Percentiles rank a stretch among this genome's conserved stretches.
phyloP scores from a whole-genome alignment of 441 rosid genomes.

The Populus trichocarpa region DNA sequence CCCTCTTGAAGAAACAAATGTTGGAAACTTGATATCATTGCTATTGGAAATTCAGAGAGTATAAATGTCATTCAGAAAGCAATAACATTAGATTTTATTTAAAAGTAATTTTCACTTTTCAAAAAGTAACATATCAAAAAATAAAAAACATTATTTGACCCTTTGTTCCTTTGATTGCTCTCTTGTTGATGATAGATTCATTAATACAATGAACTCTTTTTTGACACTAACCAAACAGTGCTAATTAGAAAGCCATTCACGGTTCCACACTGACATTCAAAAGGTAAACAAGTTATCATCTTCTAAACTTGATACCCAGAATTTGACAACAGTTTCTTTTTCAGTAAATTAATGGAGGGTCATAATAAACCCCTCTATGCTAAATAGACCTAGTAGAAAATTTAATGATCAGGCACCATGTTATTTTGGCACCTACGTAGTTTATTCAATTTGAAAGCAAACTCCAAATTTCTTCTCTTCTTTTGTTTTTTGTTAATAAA shows the following conservation, averaged over 20 bases:
- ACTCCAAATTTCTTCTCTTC: not conserved
- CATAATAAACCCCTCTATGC: not conserved
- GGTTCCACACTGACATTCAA: not conserved
- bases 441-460: not conserved
- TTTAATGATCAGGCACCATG: not conserved
- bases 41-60: not conserved
- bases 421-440: not conserved
- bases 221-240: not conserved
- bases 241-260: not conserved
- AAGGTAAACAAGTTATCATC: not conserved
- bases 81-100: not conserved
- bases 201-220: not conserved
- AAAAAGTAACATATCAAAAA: not conserved
- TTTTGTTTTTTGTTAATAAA: not conserved
- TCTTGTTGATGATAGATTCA: not conserved
- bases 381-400: not conserved
- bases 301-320: not conserved
- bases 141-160: not conserved
- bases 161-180: not conserved
- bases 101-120: not conserved
- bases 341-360: not conserved
- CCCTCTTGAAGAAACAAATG: not conserved
- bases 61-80: not conserved
- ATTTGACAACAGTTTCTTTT: not conserved
- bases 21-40: not conserved